Evolutionary conservation across 768 basidiomycete genomes (phyloP), one percentile per base, ranked within the genome.

Genomic region (Podaxis sp.): DNA sequence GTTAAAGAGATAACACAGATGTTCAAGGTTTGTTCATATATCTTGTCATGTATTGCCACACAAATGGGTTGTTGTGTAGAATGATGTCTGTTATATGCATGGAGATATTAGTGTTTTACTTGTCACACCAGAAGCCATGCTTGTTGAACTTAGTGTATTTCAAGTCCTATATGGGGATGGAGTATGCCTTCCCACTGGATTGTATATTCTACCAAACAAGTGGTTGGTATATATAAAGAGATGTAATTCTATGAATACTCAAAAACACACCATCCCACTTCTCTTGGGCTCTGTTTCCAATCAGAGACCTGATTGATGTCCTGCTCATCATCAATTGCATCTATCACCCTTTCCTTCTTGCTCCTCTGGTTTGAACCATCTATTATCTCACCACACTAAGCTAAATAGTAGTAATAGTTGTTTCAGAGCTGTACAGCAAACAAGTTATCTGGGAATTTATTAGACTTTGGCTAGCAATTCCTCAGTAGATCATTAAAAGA

Each of bases 401-500:
- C 4, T 71, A 70, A 30, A 89, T 89, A 0, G 76, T 79, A 40
- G 87, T 87, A 0, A 64, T 93, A 13, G 82, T 93, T 0, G 78
- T 90, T 0, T 84, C 86, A 6, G 91, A 93, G 70, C 77, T 93
- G 3, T 81, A 92, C 28, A 85, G 88, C 24, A 88, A 90, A 67
- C 90, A 93, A 60, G 91, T 92, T 1, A 73, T 90, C 52, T 74
- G 88, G 7, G 87, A 90, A 61, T 93, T 93, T 68, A 70, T 94
- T 65, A 77, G 82, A 42, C 64, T 77, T 7, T 93, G 90, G 92
- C 69, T 90, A 30, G 74, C 66, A 2, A 68, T 71, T 5, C 76
- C 76, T 2, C 69, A 67, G 9, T 92, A 88, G 84, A 79, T 26
- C 70, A 74, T 13, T 61, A 81, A 54, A 66, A 85, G 46, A 68